phyloP scores from a whole-genome alignment of 2,329 filamentous ascomycete species.

The Ophiostoma piceae region DNA sequence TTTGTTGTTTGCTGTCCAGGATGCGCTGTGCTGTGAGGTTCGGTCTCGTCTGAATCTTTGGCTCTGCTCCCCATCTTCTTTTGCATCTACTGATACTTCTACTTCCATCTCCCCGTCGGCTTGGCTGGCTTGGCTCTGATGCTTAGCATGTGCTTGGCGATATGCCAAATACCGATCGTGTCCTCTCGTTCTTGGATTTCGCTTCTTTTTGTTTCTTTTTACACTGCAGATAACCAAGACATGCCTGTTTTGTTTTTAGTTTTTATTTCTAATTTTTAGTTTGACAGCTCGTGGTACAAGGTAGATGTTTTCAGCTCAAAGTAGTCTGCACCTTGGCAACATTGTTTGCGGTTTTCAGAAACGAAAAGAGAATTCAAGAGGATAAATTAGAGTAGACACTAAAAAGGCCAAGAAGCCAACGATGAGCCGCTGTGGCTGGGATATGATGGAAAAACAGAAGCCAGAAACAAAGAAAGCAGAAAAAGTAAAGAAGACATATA shows the following conservation, averaged over 20 bases:
- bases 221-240: not conserved
- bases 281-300: not conserved
- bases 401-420: not conserved
- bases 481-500: not conserved
- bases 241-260: not conserved
- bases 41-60: not conserved
- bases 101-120: slow-evolving; percentile 1
- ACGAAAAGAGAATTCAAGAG: not conserved
- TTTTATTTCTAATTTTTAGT: not conserved
- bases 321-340: not conserved
- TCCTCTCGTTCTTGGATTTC: not conserved
- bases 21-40: not conserved
- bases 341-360: not conserved
- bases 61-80: too few species aligned
- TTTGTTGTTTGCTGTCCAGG: not conserved
- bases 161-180: not conserved
- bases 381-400: not conserved
- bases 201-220: not conserved
- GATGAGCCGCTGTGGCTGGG: slow-evolving; percentile 4
- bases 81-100: not conserved
- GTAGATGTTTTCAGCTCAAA: not conserved
- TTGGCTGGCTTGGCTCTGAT: slow-evolving; percentile 22
- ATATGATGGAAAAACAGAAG: not conserved
- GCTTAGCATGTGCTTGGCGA: slow-evolving; percentile 18
- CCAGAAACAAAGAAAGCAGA: not conserved